Base-by-base conservation (phyloP, 2,329 filamentous ascomycete genomes). In the Clarireedia monteithiana region DNA sequence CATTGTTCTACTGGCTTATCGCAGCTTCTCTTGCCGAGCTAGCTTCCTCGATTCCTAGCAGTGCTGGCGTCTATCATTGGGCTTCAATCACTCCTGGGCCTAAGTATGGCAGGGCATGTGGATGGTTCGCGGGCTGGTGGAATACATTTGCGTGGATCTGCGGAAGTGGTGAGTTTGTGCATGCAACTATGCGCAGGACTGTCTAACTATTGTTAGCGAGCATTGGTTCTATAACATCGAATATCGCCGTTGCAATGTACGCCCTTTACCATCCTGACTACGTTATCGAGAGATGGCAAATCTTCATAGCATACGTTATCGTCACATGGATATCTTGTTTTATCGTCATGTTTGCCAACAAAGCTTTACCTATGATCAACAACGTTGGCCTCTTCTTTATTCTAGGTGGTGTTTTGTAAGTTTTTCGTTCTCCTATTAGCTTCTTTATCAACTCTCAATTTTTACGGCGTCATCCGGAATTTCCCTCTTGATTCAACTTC, bases 311-410 rank as follows among this genome's bases (percentile, higher is more conserved):
- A 5, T 78, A 77, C 58, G 60, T 79, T 26, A 68, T 75, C 40
- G 64, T 76, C 23, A 75, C 73, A 30, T 79, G 76, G 75, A 57
- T 72, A 0, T 74, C 71, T 52, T 75, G 73, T 52, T 63, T 62
- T 7, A 65, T 73, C 5, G 75, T 79, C 27, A 75, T 83, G 50
- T 79, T 84, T 53, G 76, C 71, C 58, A 84, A 83, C 61, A 73
- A 73, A 54, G 73, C 72, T 27, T 73, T 81, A 58, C 82, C 77
- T 1, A 66, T 69, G 15, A 62, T 84, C 52, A 78, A 81, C 58
- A 75, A 77, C n/a, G 63, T 82, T 7, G 82, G 81, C 1, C 69
- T 81, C 5, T 73, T 79, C 60, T 68, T 80, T 40, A 75, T 81
- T 26, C 59, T 83, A 6, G 72, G 51, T 70, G 80, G 81, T 4